Conservation (phyloP, 2,329 filamentous ascomycete species). For the Phoma sp. region DNA sequence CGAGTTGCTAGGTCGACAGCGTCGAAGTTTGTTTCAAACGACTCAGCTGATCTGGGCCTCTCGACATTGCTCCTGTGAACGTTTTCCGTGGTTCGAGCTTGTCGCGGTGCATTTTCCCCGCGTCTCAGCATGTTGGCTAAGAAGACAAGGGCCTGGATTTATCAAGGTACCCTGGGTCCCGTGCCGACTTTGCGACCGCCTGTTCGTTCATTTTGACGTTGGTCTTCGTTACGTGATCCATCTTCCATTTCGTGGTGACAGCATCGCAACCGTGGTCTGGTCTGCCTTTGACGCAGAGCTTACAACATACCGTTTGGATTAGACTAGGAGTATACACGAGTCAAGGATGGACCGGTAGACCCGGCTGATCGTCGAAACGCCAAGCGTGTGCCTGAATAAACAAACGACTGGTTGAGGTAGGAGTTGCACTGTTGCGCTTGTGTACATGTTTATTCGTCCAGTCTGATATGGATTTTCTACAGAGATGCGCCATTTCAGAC, state of each 20-base stretch:
- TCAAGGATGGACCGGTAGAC: background rate
- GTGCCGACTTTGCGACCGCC: background rate
- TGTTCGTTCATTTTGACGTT: background rate
- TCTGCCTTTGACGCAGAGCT: background rate
- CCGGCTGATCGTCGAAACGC: background rate
- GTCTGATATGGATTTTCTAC: too few relatives aligned
- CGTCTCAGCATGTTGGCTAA: conserved; percentile 8
- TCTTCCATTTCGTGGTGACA: background rate
- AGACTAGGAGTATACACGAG: background rate
- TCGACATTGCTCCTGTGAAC: background rate
- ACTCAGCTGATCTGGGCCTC: conserved; percentile 5
- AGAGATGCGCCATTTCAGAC: too few relatives aligned
- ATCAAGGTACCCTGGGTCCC: background rate
- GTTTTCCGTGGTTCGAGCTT: background rate
- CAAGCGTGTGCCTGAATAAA: background rate
- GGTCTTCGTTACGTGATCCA: background rate
- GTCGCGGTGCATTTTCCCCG: conserved; percentile 7
- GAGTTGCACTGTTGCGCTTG: too few relatives aligned
- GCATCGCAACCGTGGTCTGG: background rate
- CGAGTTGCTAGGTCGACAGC: conserved; percentile 16
- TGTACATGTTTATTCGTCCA: too few relatives aligned
- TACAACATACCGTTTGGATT: background rate
- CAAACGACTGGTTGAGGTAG: too few relatives aligned
- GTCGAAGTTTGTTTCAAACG: conserved; percentile 4
- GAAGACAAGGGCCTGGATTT: conserved; percentile 1